Evolutionary conservation across 371 early-diverging fungal genomes (phyloP).

Genomic region (Dichotomocladium elegans): DNA sequence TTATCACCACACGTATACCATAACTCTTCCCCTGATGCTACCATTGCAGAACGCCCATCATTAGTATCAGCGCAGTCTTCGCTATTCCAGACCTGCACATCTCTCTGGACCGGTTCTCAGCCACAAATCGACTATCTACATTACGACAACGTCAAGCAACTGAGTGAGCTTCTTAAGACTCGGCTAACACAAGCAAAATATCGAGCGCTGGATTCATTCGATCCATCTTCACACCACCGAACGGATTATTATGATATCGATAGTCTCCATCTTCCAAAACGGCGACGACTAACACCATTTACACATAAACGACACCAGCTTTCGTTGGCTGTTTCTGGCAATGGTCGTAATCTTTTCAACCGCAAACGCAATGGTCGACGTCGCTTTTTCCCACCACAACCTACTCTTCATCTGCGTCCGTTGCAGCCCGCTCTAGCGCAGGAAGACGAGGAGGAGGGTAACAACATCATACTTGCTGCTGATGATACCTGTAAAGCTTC

Average conservation of each 20-base stretch:
- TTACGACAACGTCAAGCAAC: slow-evolving; percentile 13
- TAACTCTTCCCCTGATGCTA: too few species aligned
- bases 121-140: background rate
- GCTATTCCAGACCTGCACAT: slow-evolving; percentile 1
- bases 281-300: slow-evolving; percentile 3
- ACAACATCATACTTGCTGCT: too few species aligned
- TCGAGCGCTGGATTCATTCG: slow-evolving; percentile 8
- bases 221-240: too few species aligned
- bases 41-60: too few species aligned
- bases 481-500: too few species aligned
- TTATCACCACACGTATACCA: too few species aligned
- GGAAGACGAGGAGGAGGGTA: background rate
- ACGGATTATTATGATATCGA: background rate
- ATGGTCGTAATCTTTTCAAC: background rate
- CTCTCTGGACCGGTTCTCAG: slow-evolving; percentile 1
- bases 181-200: slow-evolving; percentile 19
- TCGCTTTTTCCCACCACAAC: background rate
- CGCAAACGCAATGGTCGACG: background rate
- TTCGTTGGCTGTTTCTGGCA: slow-evolving; percentile 1
- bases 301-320: slow-evolving; percentile 6
- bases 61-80: background rate
- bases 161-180: slow-evolving; percentile 16
- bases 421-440: too few species aligned
- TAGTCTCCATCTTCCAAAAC: background rate
- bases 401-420: too few species aligned